Evolutionary conservation across 257 asterid species (phyloP).

Genomic region (Solanum chaucha): DNA sequence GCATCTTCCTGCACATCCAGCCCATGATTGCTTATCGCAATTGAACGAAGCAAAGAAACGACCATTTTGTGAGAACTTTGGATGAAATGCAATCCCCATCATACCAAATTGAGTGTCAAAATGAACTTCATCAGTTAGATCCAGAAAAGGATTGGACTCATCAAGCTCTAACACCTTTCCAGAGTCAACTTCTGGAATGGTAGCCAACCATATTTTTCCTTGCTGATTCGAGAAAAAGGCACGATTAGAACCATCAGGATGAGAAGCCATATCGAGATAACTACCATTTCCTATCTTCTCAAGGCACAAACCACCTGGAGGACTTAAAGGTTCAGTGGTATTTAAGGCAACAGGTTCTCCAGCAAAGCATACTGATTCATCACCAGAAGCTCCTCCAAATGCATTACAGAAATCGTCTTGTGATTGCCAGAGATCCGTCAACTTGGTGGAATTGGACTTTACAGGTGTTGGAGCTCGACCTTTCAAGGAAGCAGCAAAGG

Average conservation of each 20-base stretch:
- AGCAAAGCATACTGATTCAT: slow-evolving; percentile 42
- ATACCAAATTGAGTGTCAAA: slow-evolving; percentile 66
- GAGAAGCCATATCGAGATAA: slow-evolving; percentile 67
- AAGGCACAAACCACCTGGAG: slow-evolving; percentile 69
- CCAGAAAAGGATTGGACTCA: slow-evolving; percentile 55
- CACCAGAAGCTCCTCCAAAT: slow-evolving; percentile 58
- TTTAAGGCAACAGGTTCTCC: slow-evolving; percentile 49
- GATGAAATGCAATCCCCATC: slow-evolving; percentile 82
- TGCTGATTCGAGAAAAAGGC: slow-evolving; percentile 80
- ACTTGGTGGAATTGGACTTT: slow-evolving; percentile 37
- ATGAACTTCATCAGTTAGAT: slow-evolving; percentile 63
- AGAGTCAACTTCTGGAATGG: slow-evolving; percentile 55
- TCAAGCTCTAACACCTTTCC: slow-evolving; percentile 49
- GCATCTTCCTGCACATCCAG: slow-evolving; percentile 71
- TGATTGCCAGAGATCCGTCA: slow-evolving; percentile 63
- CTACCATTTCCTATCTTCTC: slow-evolving; percentile 76
- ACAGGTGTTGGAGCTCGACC: slow-evolving; percentile 34
- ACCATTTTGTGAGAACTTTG: slow-evolving; percentile 54
- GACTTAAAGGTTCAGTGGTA: slow-evolving; percentile 23
- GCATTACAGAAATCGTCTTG: slow-evolving; percentile 58
- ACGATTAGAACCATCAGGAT: slow-evolving; percentile 80
- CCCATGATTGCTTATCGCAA: slow-evolving; percentile 73
- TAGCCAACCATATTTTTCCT: slow-evolving; percentile 74
- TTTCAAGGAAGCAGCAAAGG: slow-evolving; percentile 45
- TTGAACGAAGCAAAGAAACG: slow-evolving; percentile 78